Evolutionary conservation across 1,284 basidiomycete species (phyloP).

Genomic region (Malassezia vespertilionis): DNA sequence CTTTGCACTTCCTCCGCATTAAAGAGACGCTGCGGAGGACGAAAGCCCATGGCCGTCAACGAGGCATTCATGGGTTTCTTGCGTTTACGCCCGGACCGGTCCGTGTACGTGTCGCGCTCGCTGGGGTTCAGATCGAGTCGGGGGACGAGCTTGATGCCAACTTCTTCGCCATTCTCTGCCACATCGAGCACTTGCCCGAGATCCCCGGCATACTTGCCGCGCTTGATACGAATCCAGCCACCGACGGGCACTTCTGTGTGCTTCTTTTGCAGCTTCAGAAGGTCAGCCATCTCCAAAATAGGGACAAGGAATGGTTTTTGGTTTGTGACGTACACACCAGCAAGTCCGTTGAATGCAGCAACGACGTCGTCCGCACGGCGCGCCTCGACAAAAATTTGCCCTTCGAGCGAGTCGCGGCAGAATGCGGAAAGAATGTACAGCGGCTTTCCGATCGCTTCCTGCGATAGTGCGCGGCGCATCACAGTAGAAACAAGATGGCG

Average conservation of each 20-base stretch:
- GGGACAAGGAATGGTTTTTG: slow-evolving; percentile 71
- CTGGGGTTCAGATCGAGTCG: slow-evolving; percentile 75
- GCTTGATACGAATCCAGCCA: slow-evolving; percentile 87
- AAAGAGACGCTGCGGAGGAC: slow-evolving; percentile 85
- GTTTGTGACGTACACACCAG: slow-evolving; percentile 67
- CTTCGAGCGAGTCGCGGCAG: slow-evolving; percentile 84
- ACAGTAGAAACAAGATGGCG: slow-evolving; percentile 84
- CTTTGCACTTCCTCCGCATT: slow-evolving; percentile 84
- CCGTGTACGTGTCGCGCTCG: slow-evolving; percentile 48
- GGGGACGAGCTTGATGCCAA: slow-evolving; percentile 85
- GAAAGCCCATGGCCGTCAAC: slow-evolving; percentile 51
- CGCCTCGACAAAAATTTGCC: slow-evolving; percentile 92
- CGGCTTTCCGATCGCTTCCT: slow-evolving; percentile 54
- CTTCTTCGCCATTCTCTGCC: slow-evolving; percentile 83
- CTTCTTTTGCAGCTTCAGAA: slow-evolving; percentile 90
- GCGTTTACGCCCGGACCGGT: slow-evolving; percentile 44
- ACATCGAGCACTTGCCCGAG: slow-evolving; percentile 89
- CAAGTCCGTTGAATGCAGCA: slow-evolving; percentile 74
- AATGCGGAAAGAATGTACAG: slow-evolving; percentile 83
- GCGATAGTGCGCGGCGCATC: slow-evolving; percentile 72
- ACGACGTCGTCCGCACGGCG: slow-evolving; percentile 74
- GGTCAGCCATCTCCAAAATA: slow-evolving; percentile 94
- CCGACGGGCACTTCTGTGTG: slow-evolving; percentile 73
- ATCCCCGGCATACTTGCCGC: slow-evolving; percentile 88
- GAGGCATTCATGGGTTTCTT: slow-evolving; percentile 40